Evolutionary conservation across 1,139 yeast species (phyloP), one percentile per base, ranked within the genome.

Genomic region (Debaryomycetaceae sp.): DNA sequence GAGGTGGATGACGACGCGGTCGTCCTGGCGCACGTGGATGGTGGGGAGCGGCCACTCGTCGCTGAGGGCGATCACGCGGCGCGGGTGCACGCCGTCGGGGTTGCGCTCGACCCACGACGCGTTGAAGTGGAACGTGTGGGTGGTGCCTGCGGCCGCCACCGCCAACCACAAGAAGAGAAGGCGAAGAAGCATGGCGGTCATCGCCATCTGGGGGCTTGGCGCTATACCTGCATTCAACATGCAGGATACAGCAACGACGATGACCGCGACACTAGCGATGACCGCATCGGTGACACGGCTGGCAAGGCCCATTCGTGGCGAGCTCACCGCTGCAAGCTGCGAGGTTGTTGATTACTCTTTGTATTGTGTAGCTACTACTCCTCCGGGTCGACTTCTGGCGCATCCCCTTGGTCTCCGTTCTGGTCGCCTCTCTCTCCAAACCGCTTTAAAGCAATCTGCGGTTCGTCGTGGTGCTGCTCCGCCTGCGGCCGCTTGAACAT

Each of bases 31-130:
- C 36, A 84, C 83, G 27, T 75, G 65, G 38, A 89, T 62, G 12
- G 71, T 71, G 3, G 97, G 97, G 66, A 88, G 71, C 23, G 97
- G 97, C 79, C 85, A 88, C 40, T 75, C 64, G 39, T 79, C 80
- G 51, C 88, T 88, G 60, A 89, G 79, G 3, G 94, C 85, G 40
- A 88, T 75, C 35, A 86, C 83, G 16, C 67, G 67, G 40, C 93
- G 67, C 30, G 74, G 78, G 24, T 53, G 52, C 23, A 61, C 51
- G 17, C 96, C 96, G 53, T 89, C 96, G 1, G 89, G 88, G 53
- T 83, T 81, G 18, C 76, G 79, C 11, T 52, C 52, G 25, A 75
- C 79, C 79, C 86, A 83, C 5, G 80, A 75, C 16, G 89, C 74
- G 34, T 83, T 75, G 76, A 81, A 88, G 60, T 84, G 71, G 61